phyloP scores from a whole-genome alignment of 768 basidiomycete genomes.

The Lentinula guzmanii region DNA sequence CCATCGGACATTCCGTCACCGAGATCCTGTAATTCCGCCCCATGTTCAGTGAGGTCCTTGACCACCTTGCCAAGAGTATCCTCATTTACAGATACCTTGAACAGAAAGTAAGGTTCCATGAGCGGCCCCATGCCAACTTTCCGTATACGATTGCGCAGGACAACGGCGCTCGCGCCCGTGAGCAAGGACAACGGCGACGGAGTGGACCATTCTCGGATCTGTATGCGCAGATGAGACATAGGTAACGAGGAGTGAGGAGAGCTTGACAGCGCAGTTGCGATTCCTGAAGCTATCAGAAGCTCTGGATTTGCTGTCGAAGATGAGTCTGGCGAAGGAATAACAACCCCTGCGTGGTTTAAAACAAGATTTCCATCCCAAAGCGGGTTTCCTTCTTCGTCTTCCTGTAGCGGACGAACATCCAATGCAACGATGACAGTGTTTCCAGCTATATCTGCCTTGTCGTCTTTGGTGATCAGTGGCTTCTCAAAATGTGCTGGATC shows the following conservation, averaged over 20 bases:
- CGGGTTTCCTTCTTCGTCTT: slow-evolving; percentile 56
- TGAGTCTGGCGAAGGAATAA: slow-evolving; percentile 46
- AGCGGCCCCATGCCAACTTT: slow-evolving; percentile 65
- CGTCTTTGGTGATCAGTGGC: slow-evolving; percentile 33
- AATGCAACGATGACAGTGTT: slow-evolving; percentile 51
- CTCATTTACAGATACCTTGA: slow-evolving; percentile 65
- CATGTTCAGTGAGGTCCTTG: slow-evolving; percentile 79
- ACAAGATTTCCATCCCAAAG: slow-evolving; percentile 78
- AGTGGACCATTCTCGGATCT: slow-evolving; percentile 38
- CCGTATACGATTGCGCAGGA: slow-evolving; percentile 56
- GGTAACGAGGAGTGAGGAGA: slow-evolving; percentile 76
- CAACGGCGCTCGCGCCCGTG: slow-evolving; percentile 56
- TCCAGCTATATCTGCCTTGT: slow-evolving; percentile 62
- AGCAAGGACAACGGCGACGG: slow-evolving; percentile 48
- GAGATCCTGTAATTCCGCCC: slow-evolving; percentile 74
- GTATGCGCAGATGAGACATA: slow-evolving; percentile 56
- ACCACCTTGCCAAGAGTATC: slow-evolving; percentile 71
- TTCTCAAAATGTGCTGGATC: slow-evolving; percentile 4
- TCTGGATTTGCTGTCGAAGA: slow-evolving; percentile 37
- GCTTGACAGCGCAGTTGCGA: slow-evolving; percentile 65
- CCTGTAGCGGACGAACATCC: slow-evolving; percentile 44
- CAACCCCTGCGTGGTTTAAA: slow-evolving; percentile 43
- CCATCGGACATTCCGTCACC: slow-evolving; percentile 28
- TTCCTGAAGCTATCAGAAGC: slow-evolving; percentile 58
- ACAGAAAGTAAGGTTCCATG: slow-evolving; percentile 70